Base-by-base conservation (phyloP, 1,139 yeast species). In the Lodderomyces metapsilosis region DNA sequence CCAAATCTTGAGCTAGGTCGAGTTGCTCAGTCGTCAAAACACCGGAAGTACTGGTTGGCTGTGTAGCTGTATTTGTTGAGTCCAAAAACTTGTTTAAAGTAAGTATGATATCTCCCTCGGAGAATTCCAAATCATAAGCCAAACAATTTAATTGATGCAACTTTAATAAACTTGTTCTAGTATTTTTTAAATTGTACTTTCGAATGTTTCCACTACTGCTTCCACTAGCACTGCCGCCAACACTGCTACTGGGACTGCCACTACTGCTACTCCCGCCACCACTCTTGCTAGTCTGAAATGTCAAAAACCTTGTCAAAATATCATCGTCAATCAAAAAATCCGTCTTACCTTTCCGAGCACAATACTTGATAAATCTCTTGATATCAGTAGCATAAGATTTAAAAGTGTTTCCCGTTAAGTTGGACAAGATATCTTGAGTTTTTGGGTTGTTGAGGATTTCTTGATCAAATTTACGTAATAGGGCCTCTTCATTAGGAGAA, bases 71-170 rank as follows among this genome's bases (percentile, higher is more conserved):
- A 16, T 16, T 17, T 9, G 22, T 37, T 11, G 38, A 35, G 18
- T 43, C 45, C 30, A 47, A 36, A 38, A 45, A 43, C 17, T 38
- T 40, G 30, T 48, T 48, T 17, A 48, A 80, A 12, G 84, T 66
- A 45, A 82, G 80, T 4, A 83, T 64, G 44, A 84, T 78, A 52
- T 83, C 87, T 12, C 84, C 84, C 44, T 70, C 51, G 3, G 44
- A 46, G 38, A 44, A 47, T 5, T 47, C 49, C 18, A 41, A 38
- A 33, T 44, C 42, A 34, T 45, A 49, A 2, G 49, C 52, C 23
- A 47, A 38, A 32, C 48, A 47, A 35, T 44, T 47, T 24, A 49
- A 44, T 37, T 49, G 52, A 40, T 49, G 52, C 13, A 49, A 43
- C 21, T 49, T 49, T 30, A 49, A 40, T 16, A 49, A 42, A 33